Percentiles rank a stretch among this genome's conserved stretches.
Conservation (phyloP, 371 early-diverging fungal genomes). For the Rhizopus microsporus region DNA sequence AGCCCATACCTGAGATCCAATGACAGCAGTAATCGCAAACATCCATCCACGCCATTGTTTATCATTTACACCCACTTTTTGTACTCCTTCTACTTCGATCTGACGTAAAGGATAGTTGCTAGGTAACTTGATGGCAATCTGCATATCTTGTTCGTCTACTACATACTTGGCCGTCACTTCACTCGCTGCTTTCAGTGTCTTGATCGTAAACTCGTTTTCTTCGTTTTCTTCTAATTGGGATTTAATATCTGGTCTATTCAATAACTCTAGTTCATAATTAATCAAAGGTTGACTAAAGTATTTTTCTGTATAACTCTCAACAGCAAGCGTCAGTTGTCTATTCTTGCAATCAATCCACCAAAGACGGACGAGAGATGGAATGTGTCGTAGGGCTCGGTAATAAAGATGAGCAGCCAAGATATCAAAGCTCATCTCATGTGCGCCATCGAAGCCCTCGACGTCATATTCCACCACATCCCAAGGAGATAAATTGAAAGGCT, state of each 20-base stretch:
- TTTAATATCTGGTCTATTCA: conserved; percentile 51
- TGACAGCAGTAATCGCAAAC: conserved; percentile 74
- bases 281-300: conserved; percentile 72
- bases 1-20: conserved; percentile 62
- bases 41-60: conserved; percentile 91
- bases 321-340: conserved; percentile 71
- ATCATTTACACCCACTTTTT: conserved; percentile 84
- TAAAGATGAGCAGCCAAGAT: conserved; percentile 77
- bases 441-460: conserved; percentile 61
- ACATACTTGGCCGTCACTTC: conserved; percentile 79
- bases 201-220: conserved; percentile 66
- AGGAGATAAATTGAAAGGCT: conserved; percentile 68
- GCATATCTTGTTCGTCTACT: conserved; percentile 87
- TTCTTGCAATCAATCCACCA: conserved; percentile 88
- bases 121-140: conserved; percentile 82
- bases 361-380: conserved; percentile 71
- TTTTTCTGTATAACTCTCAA: conserved; percentile 78
- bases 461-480: conserved; percentile 75
- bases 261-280: conserved; percentile 60
- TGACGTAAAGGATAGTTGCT: conserved; percentile 79
- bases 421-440: conserved; percentile 59
- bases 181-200: conserved; percentile 63
- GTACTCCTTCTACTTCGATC: conserved; percentile 78
- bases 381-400: conserved; percentile 59
- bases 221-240: conserved; percentile 50